phyloP scores from a whole-genome alignment of 1,284 basidiomycete genomes.

The Microbotryum silenes-acaulis region DNA sequence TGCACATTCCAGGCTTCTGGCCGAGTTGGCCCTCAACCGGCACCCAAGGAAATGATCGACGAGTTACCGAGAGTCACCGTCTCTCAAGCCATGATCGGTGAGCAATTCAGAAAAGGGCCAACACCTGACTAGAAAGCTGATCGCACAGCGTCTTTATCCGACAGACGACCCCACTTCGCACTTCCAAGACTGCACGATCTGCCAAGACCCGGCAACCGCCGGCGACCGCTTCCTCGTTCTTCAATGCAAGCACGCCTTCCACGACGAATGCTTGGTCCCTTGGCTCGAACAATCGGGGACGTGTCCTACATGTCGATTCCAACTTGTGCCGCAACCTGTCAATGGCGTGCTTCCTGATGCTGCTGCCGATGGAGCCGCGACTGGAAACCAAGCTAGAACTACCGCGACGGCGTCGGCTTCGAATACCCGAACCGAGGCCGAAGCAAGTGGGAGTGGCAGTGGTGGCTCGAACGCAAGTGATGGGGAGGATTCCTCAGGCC shows the following conservation, averaged over 20 bases:
- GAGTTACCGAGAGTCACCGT: constrained; percentile 58
- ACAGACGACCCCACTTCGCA: background rate
- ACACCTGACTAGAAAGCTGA: too few species aligned
- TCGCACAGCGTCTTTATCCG: too few species aligned
- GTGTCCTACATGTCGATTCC: constrained; percentile 72
- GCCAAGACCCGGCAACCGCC: constrained; percentile 35
- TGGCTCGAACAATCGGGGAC: constrained; percentile 77
- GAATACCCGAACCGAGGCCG: too few species aligned
- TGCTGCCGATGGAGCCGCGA: background rate
- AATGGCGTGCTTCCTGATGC: background rate
- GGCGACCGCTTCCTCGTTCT: constrained; percentile 48
- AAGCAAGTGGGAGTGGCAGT: too few species aligned
- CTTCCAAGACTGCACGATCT: constrained; percentile 39
- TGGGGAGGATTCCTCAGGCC: too few species aligned
- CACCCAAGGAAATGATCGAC: constrained; percentile 59
- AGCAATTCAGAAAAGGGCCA: too few species aligned
- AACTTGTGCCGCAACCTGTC: constrained; percentile 26
- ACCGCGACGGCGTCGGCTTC: too few species aligned
- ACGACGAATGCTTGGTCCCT: constrained; percentile 67
- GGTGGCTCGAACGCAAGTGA: too few species aligned
- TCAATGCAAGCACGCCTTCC: constrained; percentile 65
- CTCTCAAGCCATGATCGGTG: constrained; percentile 53
- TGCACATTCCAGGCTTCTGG: constrained; percentile 48
- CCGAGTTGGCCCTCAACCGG: constrained; percentile 57
- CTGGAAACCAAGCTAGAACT: too few species aligned